Evolutionary conservation across 306 rosid species (phyloP), one percentile per base, ranked within the genome.

Genomic region (Sicyos edulis): DNA sequence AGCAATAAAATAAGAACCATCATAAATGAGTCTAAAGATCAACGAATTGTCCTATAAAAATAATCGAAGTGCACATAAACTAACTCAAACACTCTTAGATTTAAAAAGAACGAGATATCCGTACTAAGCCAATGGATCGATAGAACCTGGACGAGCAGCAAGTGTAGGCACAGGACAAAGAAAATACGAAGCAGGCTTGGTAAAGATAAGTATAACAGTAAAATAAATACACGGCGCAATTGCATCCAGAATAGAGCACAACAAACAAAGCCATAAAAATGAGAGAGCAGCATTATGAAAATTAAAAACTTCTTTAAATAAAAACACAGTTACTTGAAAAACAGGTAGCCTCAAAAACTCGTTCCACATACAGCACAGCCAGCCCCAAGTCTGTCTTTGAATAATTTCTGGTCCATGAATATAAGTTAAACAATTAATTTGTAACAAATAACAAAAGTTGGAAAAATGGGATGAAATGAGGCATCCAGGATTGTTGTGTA

Each of bases 381-480:
- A 63, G 13, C 49, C 70, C 16, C 3, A 20, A 66, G 49, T 63
- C 19, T n/a, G 34, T 45, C 71, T 44, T 65, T 44, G 54, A 65
- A 65, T 20, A 44, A 32, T 54, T 45, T 66, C 53, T 20, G 71
- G 54, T 44, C 12, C 71, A 66, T 12, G 45, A 66, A 66, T 66
- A 20, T 11, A 66, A 66, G 71, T 63, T 63, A 63, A 29, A 37
- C 26, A 63, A 40, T 37, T 40, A 63, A 63, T 37, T 37, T 37
- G 50, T 34, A 63, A 63, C 52, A 63, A 63, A 37, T 42, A 37
- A 65, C 71, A 42, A 40, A 45, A 10, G n/a, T 2, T 19, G 12
- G 52, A 66, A 19, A 19, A 66, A 44, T 45, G 13, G 64, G 42
- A 58, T 24, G 64, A 11, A n/a, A 5, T 4, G 16, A 24, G 8